Base-by-base conservation (phyloP, 257 asterid genomes). In the Salvia miltiorrhiza region DNA sequence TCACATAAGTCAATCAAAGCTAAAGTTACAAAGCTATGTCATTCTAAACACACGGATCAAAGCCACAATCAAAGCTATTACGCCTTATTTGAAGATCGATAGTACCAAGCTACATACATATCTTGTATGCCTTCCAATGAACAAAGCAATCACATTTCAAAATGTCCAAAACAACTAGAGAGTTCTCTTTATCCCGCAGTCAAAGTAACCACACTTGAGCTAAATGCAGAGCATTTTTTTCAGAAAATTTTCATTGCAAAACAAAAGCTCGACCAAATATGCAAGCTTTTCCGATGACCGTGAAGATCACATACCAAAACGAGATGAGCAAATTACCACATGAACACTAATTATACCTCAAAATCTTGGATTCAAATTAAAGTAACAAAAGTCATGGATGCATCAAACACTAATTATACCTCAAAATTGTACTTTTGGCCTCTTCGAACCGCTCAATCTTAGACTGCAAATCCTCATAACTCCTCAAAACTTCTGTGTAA, bases 391-490 rank as follows among this genome's bases (percentile, higher is more conserved):
- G 44, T n/a, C 21, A 26, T 5, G 54, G 2, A 61, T 19, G 0
- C 49, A 63, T 13, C 9, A 26, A 66, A 53, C 17, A 8, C 12
- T 12, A 33, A 54, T 0, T 19, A 60, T 73, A 92, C 98, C 98
- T 86, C 83, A 86, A 76, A 54, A 92, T 76, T 73, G 64, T 76
- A 21, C 3, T 54, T 73, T 82, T 92, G 47, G 84, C 83, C 65
- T 74, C 84, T 52, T 79, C 78, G 75, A 88, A 72, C 52, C 74
- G 53, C 59, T 64, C 80, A 54, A 72, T 48, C 60, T 82, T 69
- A 53, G 60, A 43, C 16, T 39, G 72, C 43, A 70, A 55, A 2
- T 82, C 91, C 58, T 75, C 82, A 39, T 86, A 88, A 66, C 82
- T 80, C 74, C 70, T 76, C 76, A 78, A 75, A 49, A 90, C 77